Evolutionary conservation across 768 basidiomycete species (phyloP).

Genomic region (Tricholoma sp.): DNA sequence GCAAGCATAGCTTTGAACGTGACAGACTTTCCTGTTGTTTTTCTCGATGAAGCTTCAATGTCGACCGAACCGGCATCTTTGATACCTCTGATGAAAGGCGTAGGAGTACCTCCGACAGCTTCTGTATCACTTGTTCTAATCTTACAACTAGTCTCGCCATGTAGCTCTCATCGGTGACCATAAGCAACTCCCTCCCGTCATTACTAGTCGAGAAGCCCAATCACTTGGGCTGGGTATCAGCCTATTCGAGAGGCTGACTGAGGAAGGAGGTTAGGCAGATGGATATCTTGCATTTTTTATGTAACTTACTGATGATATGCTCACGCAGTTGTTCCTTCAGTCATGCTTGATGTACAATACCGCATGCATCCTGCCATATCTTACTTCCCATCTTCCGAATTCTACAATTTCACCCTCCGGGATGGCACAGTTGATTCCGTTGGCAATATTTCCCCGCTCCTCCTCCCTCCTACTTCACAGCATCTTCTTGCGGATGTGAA

Average conservation of each 20-base stretch:
- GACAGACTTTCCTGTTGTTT: slow-evolving; percentile 88
- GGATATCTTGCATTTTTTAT: background rate
- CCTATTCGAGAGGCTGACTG: slow-evolving; percentile 86
- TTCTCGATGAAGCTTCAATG: slow-evolving; percentile 95
- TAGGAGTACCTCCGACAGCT: slow-evolving; percentile 36
- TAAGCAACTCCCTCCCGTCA: slow-evolving; percentile 90
- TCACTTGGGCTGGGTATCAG: slow-evolving; percentile 70
- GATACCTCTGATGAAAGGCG: slow-evolving; percentile 92
- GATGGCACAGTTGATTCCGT: slow-evolving; percentile 68
- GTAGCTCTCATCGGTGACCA: slow-evolving; percentile 94
- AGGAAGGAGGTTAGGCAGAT: slow-evolving; percentile 64
- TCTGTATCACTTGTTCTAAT: slow-evolving; percentile 4
- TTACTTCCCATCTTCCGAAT: slow-evolving; percentile 77
- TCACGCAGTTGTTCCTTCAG: slow-evolving; percentile 67
- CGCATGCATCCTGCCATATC: slow-evolving; percentile 94
- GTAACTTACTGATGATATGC: slow-evolving; percentile 1
- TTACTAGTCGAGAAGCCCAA: slow-evolving; percentile 71
- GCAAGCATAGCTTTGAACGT: slow-evolving; percentile 60
- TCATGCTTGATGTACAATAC: slow-evolving; percentile 94
- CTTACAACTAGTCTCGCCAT: slow-evolving; percentile 58
- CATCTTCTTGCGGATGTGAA: slow-evolving; percentile 38
- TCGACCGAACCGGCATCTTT: slow-evolving; percentile 90
- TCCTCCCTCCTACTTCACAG: slow-evolving; percentile 59
- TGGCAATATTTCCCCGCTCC: slow-evolving; percentile 42
- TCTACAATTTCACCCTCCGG: slow-evolving; percentile 65